phyloP scores from a whole-genome alignment of 164 flowering plant genomes.

The Vitis rupestris region DNA sequence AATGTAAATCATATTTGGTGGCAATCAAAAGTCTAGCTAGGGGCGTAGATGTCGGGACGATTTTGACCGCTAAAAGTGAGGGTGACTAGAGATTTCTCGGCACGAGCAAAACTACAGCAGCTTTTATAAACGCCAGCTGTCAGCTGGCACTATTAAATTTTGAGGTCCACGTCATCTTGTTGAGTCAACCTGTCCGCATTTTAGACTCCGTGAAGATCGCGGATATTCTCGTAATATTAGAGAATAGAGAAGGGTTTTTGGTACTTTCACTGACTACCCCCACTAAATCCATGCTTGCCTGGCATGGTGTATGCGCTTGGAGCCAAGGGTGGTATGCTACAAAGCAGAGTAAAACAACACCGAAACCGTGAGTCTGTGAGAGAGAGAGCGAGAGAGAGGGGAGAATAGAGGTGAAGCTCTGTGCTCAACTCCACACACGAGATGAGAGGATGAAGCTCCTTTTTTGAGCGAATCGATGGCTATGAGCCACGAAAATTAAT shows the following conservation, averaged over 20 bases:
- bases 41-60: too few species aligned
- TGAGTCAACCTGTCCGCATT: too few species aligned
- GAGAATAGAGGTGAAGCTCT: neutral
- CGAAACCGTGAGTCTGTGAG: constrained; percentile 16
- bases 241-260: neutral
- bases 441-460: constrained; percentile 16
- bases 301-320: neutral
- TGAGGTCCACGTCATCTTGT: too few species aligned
- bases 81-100: too few species aligned
- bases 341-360: constrained; percentile 8
- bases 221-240: neutral
- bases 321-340: neutral
- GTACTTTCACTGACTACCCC: neutral
- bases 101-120: too few species aligned
- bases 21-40: too few species aligned
- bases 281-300: neutral
- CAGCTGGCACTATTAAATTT: too few species aligned
- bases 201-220: neutral
- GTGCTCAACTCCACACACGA: neutral
- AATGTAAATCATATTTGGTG: too few species aligned
- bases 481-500: constrained; percentile 14
- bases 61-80: too few species aligned
- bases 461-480: constrained; percentile 25
- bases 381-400: constrained; percentile 8
- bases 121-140: too few species aligned